Percentiles rank a stretch among this genome's conserved stretches.
These are phyloP conservation scores for Heliocybe sulcata DNA, from an alignment of 1,284 basidiomycete species.

Conservation along the genomic window DNA sequence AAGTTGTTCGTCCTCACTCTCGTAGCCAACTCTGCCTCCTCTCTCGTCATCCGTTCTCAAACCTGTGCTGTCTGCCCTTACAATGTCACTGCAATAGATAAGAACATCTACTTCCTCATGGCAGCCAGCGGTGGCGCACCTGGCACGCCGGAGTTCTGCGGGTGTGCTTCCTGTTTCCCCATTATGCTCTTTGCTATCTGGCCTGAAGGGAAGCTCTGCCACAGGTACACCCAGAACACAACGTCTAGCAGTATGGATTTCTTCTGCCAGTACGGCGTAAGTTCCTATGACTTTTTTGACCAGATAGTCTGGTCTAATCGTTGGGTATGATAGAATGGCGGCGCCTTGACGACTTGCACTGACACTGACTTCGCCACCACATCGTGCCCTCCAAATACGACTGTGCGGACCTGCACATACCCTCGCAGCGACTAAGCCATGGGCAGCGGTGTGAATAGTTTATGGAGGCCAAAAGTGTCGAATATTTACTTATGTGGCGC, in stretches of 20 bases:
- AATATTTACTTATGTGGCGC: no score
- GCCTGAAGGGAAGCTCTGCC: neutral
- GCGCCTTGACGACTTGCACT: no score
- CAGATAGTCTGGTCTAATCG: no score
- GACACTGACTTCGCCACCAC: no score
- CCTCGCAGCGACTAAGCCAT: no score
- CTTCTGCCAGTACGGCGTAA: neutral
- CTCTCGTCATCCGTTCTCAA: neutral
- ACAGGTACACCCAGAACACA: neutral
- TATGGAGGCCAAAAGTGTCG: no score
- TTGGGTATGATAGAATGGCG: no score
- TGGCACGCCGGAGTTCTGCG: neutral
- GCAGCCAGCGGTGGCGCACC: neutral
- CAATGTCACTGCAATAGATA: neutral
- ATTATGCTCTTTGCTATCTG: neutral
- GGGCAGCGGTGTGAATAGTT: no score
- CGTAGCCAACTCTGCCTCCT: neutral
- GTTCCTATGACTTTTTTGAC: neutral
- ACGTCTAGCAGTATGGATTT: neutral
- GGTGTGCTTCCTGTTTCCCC: neutral
- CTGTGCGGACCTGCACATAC: no score
- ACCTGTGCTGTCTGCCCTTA: neutral
- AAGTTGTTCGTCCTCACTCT: neutral
- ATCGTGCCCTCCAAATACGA: no score
- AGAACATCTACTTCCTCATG: neutral